These are phyloP conservation scores for Pneumocystis jirovecii DNA, from an alignment of 1,139 yeast genomes.

Conservation along the genomic window DNA sequence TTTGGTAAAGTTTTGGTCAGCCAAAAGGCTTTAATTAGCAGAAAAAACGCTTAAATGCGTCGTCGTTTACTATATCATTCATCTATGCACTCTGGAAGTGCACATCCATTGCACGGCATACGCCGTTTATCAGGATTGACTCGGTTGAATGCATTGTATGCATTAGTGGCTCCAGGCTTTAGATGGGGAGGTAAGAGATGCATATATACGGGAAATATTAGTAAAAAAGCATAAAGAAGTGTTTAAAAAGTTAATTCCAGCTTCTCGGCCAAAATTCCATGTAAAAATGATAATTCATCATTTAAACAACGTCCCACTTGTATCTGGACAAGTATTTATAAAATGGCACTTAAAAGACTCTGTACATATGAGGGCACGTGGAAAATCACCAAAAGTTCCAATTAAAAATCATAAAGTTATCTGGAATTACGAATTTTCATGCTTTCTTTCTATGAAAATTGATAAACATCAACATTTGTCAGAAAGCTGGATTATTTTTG, in stretches of 20 bases:
- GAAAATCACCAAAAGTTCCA: constrained; percentile 31
- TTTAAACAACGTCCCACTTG: constrained; percentile 67
- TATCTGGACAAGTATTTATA: constrained; percentile 52
- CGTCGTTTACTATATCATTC: too few species aligned
- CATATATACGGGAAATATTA: neutral
- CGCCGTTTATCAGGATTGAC: too few species aligned
- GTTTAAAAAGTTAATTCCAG: constrained; percentile 7
- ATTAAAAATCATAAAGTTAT: constrained; percentile 36
- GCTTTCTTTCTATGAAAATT: constrained; percentile 30
- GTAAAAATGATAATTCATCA: constrained; percentile 49
- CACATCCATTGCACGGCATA: too few species aligned
- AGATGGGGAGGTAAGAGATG: too few species aligned
- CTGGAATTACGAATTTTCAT: constrained; percentile 32
- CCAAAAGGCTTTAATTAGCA: too few species aligned
- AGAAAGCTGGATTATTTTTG: constrained; percentile 22
- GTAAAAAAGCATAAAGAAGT: neutral
- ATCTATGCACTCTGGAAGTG: too few species aligned
- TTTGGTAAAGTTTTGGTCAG: neutral
- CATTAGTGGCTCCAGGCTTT: too few species aligned
- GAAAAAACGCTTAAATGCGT: too few species aligned
- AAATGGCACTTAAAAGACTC: constrained; percentile 41
- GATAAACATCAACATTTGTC: constrained; percentile 24
- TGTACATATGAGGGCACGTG: constrained; percentile 29
- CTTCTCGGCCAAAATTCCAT: constrained; percentile 36
- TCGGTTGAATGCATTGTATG: too few species aligned